A percentile compares a stretch with the other conserved stretches of the same genome.
Evolutionary conservation across 176 grass and related monocot species (phyloP).

Genomic region (Raddia distichophylla): DNA sequence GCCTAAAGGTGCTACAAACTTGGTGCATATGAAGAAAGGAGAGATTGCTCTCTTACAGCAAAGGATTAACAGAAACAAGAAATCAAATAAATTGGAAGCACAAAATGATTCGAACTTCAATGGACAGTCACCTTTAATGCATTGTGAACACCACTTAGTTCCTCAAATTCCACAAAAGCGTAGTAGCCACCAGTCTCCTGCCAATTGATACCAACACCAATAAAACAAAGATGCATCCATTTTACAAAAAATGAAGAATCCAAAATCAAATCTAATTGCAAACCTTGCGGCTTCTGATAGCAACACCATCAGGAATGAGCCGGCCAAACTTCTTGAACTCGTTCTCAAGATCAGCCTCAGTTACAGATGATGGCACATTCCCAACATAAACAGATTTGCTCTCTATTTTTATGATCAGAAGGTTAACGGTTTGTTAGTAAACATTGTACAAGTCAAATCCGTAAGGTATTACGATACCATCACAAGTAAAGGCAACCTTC

Average conservation of each 20-base stretch:
- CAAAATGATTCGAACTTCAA: constrained; percentile 13
- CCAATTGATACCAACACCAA: constrained; percentile 14
- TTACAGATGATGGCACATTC: constrained; percentile 63
- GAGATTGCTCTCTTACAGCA: not conserved
- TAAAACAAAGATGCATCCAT: not conserved
- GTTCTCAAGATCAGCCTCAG: constrained; percentile 68
- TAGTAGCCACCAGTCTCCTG: constrained; percentile 91
- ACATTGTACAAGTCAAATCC: constrained; percentile 14
- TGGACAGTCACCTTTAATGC: constrained; percentile 57
- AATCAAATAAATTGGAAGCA: not conserved
- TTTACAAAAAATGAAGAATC: not conserved
- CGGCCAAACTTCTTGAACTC: constrained; percentile 87
- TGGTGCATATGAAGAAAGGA: not conserved
- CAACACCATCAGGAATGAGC: constrained; percentile 82
- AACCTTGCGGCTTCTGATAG: constrained; percentile 93
- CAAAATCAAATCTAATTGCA: constrained; percentile 10
- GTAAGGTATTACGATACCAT: constrained; percentile 20
- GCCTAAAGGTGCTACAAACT: not conserved
- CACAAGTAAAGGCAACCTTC: constrained; percentile 58
- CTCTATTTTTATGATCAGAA: constrained; percentile 51
- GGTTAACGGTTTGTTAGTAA: constrained; percentile 23
- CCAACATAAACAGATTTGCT: constrained; percentile 87
- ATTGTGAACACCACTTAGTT: constrained; percentile 71
- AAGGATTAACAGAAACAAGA: not conserved
- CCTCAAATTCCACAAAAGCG: constrained; percentile 87